phyloP scores from a whole-genome alignment of 2,329 filamentous ascomycete species.

The Penicillium polonicum region DNA sequence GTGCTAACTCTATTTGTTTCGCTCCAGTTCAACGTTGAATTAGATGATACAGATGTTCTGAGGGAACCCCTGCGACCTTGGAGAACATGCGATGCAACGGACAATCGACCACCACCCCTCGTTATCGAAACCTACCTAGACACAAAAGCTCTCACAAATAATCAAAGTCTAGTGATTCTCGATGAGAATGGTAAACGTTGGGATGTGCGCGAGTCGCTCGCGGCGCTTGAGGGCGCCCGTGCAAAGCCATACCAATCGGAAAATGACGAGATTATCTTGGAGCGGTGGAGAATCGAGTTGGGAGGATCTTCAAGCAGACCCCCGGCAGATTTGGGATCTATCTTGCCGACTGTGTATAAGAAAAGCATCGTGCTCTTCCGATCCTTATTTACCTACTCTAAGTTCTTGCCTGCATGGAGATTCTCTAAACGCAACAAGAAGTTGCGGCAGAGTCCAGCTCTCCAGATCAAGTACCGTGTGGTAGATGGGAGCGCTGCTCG shows the following conservation, averaged over 20 bases:
- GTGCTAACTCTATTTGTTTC: background rate
- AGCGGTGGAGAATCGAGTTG: slow-evolving; percentile 86
- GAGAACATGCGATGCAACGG: slow-evolving; percentile 74
- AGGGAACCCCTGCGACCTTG: slow-evolving; percentile 76
- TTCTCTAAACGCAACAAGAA: slow-evolving; percentile 74
- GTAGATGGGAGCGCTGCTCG: slow-evolving; percentile 55
- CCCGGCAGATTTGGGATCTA: slow-evolving; percentile 53
- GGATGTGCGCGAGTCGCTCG: slow-evolving; percentile 84
- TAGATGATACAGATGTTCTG: slow-evolving; percentile 88
- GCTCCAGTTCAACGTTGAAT: slow-evolving; percentile 84
- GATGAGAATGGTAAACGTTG: slow-evolving; percentile 89
- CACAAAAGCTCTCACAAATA: slow-evolving; percentile 72
- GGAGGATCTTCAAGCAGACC: slow-evolving; percentile 61
- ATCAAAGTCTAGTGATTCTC: slow-evolving; percentile 80
- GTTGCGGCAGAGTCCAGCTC: slow-evolving; percentile 58
- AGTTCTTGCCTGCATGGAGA: slow-evolving; percentile 82
- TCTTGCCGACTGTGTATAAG: slow-evolving; percentile 89
- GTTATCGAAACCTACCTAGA: slow-evolving; percentile 91
- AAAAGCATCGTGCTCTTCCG: slow-evolving; percentile 94
- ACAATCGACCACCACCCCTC: slow-evolving; percentile 75
- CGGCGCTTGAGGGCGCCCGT: slow-evolving; percentile 54
- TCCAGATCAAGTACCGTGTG: slow-evolving; percentile 80
- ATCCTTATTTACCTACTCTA: slow-evolving; percentile 77
- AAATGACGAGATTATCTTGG: slow-evolving; percentile 73
- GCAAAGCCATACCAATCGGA: slow-evolving; percentile 48